phyloP scores from a whole-genome alignment of 2,329 filamentous ascomycete species.

The Ascocoryne sarcoides region DNA sequence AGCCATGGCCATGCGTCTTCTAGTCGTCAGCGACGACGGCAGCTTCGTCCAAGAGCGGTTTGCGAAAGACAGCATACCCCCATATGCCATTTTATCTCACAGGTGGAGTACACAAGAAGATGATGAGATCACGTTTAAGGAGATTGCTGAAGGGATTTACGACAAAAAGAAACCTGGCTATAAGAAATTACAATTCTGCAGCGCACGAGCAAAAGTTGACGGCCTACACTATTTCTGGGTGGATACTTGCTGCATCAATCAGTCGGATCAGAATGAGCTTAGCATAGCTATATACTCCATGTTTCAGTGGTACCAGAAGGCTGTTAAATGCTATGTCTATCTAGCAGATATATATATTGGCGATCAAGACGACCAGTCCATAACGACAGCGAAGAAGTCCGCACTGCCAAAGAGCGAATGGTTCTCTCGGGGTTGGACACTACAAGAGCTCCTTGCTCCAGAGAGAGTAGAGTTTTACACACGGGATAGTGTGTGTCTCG shows the following conservation, averaged over 20 bases:
- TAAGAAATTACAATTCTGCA: background rate
- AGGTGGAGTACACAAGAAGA: slow-evolving; percentile 13
- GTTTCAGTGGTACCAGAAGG: slow-evolving; percentile 1
- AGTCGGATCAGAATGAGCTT: background rate
- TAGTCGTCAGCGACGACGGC: background rate
- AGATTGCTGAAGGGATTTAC: slow-evolving; percentile 6
- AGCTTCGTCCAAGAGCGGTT: slow-evolving; percentile 3
- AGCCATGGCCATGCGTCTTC: background rate
- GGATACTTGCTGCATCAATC: background rate
- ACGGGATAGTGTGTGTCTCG: slow-evolving; percentile 6
- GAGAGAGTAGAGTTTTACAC: slow-evolving; percentile 11
- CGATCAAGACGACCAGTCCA: background rate
- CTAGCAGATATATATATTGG: background rate
- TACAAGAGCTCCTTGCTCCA: too few species aligned
- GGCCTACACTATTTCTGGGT: slow-evolving; percentile 1
- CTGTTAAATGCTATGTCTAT: slow-evolving; percentile 1
- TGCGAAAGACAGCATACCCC: slow-evolving; percentile 9
- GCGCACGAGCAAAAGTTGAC: background rate
- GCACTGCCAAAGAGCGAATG: slow-evolving; percentile 5
- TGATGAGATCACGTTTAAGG: slow-evolving; percentile 10
- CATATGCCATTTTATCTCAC: slow-evolving; percentile 21
- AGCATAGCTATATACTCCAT: slow-evolving; percentile 1
- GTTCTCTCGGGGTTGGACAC: too few species aligned
- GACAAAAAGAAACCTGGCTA: slow-evolving; percentile 4
- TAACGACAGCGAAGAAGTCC: slow-evolving; percentile 1